A percentile compares a stretch with the other conserved stretches of the same genome.
phyloP scores from a whole-genome alignment of 2,329 filamentous ascomycete genomes.

The Xylaria sp. region DNA sequence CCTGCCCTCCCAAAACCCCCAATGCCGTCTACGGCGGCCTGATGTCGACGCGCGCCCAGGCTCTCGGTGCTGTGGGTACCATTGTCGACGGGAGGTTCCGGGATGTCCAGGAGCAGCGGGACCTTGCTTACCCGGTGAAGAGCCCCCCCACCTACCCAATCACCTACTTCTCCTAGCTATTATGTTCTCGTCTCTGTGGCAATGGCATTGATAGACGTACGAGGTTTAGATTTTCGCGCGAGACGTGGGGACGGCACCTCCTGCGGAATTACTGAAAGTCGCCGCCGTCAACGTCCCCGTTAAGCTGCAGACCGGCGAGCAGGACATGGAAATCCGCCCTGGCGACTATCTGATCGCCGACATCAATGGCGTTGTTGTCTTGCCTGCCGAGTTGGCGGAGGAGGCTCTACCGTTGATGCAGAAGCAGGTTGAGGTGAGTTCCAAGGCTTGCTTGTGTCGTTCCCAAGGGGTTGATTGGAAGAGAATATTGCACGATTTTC shows the following conservation, averaged over 20 bases:
- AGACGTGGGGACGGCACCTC: conserved; percentile 57
- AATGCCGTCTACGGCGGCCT: conserved; percentile 66
- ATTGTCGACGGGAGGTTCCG: conserved; percentile 64
- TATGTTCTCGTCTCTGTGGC: neutral
- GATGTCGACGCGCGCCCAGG: conserved; percentile 61
- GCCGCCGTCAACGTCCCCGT: conserved; percentile 55
- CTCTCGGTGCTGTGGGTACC: conserved; percentile 57
- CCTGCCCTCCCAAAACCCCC: conserved; percentile 55
- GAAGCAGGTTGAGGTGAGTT: conserved; percentile 50
- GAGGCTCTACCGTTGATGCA: conserved; percentile 54
- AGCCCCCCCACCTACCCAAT: neutral
- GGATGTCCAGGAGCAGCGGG: conserved; percentile 64
- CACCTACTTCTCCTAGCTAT: neutral
- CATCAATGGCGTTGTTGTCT: conserved; percentile 57
- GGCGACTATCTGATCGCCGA: conserved; percentile 59
- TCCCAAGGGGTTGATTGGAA: no score
- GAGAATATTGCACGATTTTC: neutral
- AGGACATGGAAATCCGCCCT: conserved; percentile 53
- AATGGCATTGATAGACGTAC: neutral
- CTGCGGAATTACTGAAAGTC: conserved; percentile 55
- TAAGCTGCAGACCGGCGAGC: conserved; percentile 51
- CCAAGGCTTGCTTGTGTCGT: neutral
- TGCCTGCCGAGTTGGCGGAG: conserved; percentile 54
- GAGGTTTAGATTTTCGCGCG: conserved; percentile 54
- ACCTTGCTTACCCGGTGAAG: conserved; percentile 55